Evolutionary conservation across 2,329 filamentous ascomycete genomes (phyloP).

Genomic region (Diatrype stigma): DNA sequence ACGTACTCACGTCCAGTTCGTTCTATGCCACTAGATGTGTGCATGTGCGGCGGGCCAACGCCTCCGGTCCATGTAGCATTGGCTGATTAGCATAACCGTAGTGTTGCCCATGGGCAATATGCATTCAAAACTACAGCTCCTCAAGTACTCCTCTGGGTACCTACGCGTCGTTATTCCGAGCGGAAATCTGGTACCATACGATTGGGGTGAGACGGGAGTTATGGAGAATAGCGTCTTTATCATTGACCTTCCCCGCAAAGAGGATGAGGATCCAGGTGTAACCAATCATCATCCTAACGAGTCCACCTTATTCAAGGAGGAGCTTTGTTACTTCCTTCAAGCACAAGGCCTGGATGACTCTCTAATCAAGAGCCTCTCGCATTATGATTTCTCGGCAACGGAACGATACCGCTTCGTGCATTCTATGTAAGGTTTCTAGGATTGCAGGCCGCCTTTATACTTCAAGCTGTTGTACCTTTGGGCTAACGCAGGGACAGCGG

Average conservation of each 20-base stretch:
- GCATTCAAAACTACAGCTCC: slow-evolving; percentile 91
- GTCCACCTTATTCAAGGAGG: slow-evolving; percentile 57
- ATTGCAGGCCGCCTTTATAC: not conserved
- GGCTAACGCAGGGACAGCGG: slow-evolving; percentile 39
- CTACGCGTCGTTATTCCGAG: slow-evolving; percentile 80
- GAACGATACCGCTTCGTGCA: slow-evolving; percentile 74
- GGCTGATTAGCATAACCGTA: not conserved
- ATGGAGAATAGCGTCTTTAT: slow-evolving; percentile 91
- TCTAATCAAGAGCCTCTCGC: slow-evolving; percentile 63
- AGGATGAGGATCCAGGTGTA: slow-evolving; percentile 25
- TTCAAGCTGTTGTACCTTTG: slow-evolving; percentile 2
- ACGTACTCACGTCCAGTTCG: not conserved
- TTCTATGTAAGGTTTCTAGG: slow-evolving; percentile 59
- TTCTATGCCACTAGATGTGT: no score
- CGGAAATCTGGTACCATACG: slow-evolving; percentile 78
- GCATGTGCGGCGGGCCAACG: not conserved
- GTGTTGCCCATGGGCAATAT: slow-evolving; percentile 70
- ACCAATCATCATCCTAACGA: slow-evolving; percentile 27
- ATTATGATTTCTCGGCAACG: slow-evolving; percentile 80
- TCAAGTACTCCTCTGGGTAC: slow-evolving; percentile 68
- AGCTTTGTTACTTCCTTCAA: slow-evolving; percentile 66
- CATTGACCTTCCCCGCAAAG: slow-evolving; percentile 76
- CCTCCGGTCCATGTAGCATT: no score
- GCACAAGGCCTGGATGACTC: slow-evolving; percentile 61
- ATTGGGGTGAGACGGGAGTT: slow-evolving; percentile 81